These are phyloP conservation scores for Catenaria anguillulae DNA, from an alignment of 371 early-diverging fungal species.

Conservation along the genomic window DNA sequence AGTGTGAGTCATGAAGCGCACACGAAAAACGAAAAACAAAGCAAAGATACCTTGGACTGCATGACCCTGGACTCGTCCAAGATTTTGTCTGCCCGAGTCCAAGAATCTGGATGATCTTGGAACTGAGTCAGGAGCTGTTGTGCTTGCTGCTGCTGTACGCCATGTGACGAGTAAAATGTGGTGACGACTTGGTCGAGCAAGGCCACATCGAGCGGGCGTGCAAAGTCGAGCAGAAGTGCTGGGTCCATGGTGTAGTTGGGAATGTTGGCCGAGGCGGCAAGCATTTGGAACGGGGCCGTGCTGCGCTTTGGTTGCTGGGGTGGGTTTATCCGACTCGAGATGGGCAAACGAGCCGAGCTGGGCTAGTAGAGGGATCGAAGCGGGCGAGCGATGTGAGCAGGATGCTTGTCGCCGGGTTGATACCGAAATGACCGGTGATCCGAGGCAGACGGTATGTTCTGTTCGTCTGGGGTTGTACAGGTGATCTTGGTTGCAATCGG, in stretches of 20 bases:
- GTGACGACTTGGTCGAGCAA: constrained; percentile 81
- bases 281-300: no score
- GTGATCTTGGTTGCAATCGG: no score
- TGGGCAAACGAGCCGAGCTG: no score
- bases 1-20: neutral
- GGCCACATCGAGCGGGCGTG: constrained; percentile 65
- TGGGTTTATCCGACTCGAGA: no score
- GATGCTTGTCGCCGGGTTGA: no score
- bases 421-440: no score
- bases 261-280: no score
- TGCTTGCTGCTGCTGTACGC: constrained; percentile 67
- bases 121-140: constrained; percentile 77
- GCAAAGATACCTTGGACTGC: constrained; percentile 86
- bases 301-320: no score
- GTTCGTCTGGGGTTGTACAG: no score
- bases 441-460: no score
- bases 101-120: constrained; percentile 92
- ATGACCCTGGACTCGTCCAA: constrained; percentile 64
- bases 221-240: constrained; percentile 71
- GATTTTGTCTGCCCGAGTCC: constrained; percentile 91
- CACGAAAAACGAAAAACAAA: constrained; percentile 31
- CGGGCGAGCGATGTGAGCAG: no score
- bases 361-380: no score
- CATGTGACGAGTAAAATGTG: constrained; percentile 51
- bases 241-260: constrained; percentile 10